A percentile compares a stretch with the other conserved stretches of the same genome.
These are phyloP conservation scores for Pythium dissimile DNA, from an alignment of 352 stramenopile genomes.

Conservation along the genomic window DNA sequence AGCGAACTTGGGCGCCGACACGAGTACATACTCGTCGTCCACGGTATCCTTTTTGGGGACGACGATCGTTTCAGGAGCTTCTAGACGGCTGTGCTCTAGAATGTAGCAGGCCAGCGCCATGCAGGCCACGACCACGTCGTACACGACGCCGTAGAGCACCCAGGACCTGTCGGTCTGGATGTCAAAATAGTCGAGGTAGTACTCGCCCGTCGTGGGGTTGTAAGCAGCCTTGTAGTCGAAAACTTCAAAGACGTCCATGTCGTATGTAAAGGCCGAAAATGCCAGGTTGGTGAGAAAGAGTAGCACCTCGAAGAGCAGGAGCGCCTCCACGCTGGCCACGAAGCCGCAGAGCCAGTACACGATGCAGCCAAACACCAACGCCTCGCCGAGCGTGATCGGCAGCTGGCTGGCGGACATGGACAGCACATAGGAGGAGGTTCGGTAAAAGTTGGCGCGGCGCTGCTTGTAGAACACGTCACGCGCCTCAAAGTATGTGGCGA, in stretches of 20 bases:
- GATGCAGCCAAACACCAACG: slow-evolving; percentile 60
- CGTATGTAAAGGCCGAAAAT: slow-evolving; percentile 17
- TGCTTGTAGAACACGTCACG: slow-evolving; percentile 69
- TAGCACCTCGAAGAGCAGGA: slow-evolving; percentile 50
- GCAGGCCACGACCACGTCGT: slow-evolving; percentile 17
- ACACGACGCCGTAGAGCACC: slow-evolving; percentile 27
- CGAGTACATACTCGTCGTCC: neutral
- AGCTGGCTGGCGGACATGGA: slow-evolving; percentile 27
- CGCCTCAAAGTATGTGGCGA: slow-evolving; percentile 59
- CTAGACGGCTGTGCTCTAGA: slow-evolving; percentile 26
- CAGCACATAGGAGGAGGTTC: slow-evolving; percentile 57
- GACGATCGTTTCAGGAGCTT: slow-evolving; percentile 18
- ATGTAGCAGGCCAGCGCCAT: slow-evolving; percentile 21
- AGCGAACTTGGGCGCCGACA: slow-evolving; percentile 13
- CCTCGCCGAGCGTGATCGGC: slow-evolving; percentile 40
- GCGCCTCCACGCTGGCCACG: slow-evolving; percentile 26
- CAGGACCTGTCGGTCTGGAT: slow-evolving; percentile 18
- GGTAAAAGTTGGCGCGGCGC: slow-evolving; percentile 63
- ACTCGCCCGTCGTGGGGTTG: slow-evolving; percentile 24
- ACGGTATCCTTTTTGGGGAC: neutral
- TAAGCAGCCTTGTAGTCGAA: slow-evolving; percentile 21
- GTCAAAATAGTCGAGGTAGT: slow-evolving; percentile 24
- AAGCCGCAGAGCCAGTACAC: slow-evolving; percentile 75
- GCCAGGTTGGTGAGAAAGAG: slow-evolving; percentile 42
- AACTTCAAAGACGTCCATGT: slow-evolving; percentile 19